phyloP scores from a whole-genome alignment of 2,329 filamentous ascomycete species.

The Aspergillus sp. region DNA sequence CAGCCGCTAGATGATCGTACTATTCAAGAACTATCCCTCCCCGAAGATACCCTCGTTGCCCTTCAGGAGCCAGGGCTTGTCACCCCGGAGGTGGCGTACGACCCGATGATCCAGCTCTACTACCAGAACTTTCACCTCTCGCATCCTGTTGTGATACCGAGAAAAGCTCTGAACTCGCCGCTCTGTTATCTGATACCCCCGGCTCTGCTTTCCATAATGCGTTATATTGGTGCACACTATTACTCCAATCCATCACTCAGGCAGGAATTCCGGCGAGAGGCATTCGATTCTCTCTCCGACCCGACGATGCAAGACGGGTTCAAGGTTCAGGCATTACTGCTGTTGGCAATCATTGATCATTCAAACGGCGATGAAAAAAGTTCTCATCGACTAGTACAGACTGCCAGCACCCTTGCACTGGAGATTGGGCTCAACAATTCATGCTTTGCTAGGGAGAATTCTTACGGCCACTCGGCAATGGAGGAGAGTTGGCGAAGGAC shows the following conservation, averaged over 20 bases:
- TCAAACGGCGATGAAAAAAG: conserved; percentile 25
- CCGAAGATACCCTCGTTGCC: conserved; percentile 6
- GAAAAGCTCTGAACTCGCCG: conserved; percentile 28
- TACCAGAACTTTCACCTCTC: conserved; percentile 52
- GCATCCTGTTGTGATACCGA: conserved; percentile 53
- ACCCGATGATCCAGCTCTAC: conserved; percentile 45
- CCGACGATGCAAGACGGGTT: conserved; percentile 25
- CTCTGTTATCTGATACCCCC: conserved; percentile 35
- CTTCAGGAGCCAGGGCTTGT: not conserved
- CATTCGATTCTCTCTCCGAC: conserved; percentile 14
- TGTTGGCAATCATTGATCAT: conserved; percentile 32
- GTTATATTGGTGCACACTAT: conserved; percentile 53
- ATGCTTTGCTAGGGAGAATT: conserved; percentile 49
- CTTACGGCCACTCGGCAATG: conserved; percentile 58
- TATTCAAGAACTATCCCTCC: conserved; percentile 7
- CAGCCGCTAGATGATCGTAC: conserved; percentile 9
- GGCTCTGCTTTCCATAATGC: conserved; percentile 48
- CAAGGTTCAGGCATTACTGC: conserved; percentile 32
- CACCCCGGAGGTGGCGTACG: conserved; percentile 18
- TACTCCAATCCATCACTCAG: conserved; percentile 32
- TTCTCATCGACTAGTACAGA: conserved; percentile 47
- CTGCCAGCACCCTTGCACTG: conserved; percentile 67
- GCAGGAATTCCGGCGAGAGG: conserved; percentile 18
- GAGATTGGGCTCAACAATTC: conserved; percentile 70
- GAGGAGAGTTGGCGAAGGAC: conserved; percentile 83